Percentiles rank a stretch among this genome's conserved stretches.
Evolutionary conservation across 441 rosid genomes (phyloP).

Genomic region (Eruca vesicaria): DNA sequence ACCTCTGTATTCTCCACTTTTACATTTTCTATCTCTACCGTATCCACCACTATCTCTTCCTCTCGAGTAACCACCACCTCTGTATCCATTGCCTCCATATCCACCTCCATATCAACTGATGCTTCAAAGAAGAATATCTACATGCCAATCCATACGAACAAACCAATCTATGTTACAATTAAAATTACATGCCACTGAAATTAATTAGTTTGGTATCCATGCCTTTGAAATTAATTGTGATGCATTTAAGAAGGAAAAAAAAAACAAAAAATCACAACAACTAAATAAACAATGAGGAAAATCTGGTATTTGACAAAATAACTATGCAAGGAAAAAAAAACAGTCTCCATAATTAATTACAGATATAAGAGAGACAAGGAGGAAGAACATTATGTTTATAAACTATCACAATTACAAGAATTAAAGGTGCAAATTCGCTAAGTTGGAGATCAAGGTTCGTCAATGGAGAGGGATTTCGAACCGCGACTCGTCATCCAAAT

Average conservation of each 20-base stretch:
- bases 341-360: not conserved
- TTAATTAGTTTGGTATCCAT: not conserved
- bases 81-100: not conserved
- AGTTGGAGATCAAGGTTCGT: too few relatives aligned
- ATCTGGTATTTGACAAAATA: constrained; percentile 15
- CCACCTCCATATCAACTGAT: not conserved
- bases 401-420: too few relatives aligned
- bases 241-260: not conserved
- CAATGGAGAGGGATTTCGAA: too few relatives aligned
- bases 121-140: too few relatives aligned
- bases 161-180: not conserved
- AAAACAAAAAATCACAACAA: not conserved
- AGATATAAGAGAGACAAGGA: too few relatives aligned
- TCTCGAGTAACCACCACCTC: too few relatives aligned
- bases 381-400: too few relatives aligned
- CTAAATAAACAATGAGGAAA: not conserved
- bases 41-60: too few relatives aligned
- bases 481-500: too few relatives aligned
- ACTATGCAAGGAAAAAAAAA: not conserved
- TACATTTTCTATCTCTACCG: not conserved
- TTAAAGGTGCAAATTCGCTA: too few relatives aligned
- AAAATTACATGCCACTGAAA: not conserved
- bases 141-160: not conserved
- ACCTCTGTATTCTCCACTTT: not conserved
- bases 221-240: not conserved